Conservation (phyloP, 129 eudicot genomes). For the Lonicera japonica region DNA sequence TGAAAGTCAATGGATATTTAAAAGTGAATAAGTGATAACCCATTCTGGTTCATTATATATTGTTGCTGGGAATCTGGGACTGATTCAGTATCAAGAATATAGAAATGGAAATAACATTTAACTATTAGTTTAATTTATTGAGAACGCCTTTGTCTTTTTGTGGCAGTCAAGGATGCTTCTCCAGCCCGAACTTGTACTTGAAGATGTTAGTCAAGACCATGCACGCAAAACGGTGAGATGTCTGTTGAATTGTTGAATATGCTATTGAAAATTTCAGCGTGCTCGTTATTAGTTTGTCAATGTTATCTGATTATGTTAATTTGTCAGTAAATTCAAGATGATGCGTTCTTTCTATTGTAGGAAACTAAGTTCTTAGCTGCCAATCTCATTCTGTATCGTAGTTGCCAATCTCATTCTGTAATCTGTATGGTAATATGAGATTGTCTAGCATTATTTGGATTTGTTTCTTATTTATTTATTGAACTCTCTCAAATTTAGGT, state of each 20-base stretch:
- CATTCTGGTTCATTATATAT: not conserved
- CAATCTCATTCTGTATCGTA: too few relatives aligned
- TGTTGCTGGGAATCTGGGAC: too few relatives aligned
- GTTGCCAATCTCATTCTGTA: too few relatives aligned
- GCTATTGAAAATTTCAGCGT: not conserved
- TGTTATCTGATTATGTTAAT: too few relatives aligned
- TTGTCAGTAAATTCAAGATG: too few relatives aligned
- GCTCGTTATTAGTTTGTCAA: not conserved
- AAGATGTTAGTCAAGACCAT: slow-evolving; percentile 98
- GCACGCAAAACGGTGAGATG: slow-evolving; percentile 88
- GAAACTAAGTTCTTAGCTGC: too few relatives aligned
- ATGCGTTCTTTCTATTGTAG: too few relatives aligned
- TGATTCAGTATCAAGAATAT: too few relatives aligned
- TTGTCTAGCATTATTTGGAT: not conserved
- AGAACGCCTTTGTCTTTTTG: not conserved
- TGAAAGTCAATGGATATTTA: not conserved
- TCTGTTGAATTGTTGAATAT: not conserved
- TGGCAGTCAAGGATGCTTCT: slow-evolving; percentile 97
- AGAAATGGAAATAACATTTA: too few relatives aligned
- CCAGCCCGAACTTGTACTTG: slow-evolving; percentile 82
- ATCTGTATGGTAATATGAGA: too few relatives aligned
- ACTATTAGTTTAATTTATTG: not conserved
- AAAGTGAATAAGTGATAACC: not conserved
- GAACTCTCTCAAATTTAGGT: slow-evolving; percentile 40
- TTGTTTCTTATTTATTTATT: slow-evolving; percentile 5